Base-by-base conservation (phyloP, 2,329 filamentous ascomycete species). In the Paraphaeosphaeria minitans region DNA sequence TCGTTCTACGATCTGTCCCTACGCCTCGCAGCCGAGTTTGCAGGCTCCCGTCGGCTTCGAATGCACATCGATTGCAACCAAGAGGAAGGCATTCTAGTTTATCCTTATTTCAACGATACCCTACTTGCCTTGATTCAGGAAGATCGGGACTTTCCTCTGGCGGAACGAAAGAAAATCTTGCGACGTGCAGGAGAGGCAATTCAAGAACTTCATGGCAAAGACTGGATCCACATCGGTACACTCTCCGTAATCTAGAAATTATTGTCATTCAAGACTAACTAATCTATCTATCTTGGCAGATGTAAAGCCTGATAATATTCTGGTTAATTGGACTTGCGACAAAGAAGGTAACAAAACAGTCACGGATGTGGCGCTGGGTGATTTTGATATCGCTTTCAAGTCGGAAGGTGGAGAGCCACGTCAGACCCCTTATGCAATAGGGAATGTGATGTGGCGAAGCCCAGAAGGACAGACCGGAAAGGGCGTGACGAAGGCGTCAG, bases 401-500 rank as follows among this genome's bases (percentile, higher is more conserved):
- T 61, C 63, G n/a, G 61, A 75, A 61, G 57, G 59, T 41, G 68
- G 66, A 64, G 59, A 68, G 50, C 51, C 62, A 53, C 62, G 62
- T 60, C 57, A 66, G 19, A 71, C 66, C 6, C 66, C 61, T 56
- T 57, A 71, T 65, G 67, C 68, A 57, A 65, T 78, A 64, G 75
- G 75, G 14, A 78, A 79, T 61, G 70, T 59, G 21, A 78, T 78
- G 72, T 78, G 75, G 75, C 72, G 75, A 66, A 79, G 75, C 66
- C 76, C 70, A 55, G 76, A 79, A 69, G 73, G 67, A 58, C 74
- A 78, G 60, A 74, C 72, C 8, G 72, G 73, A 61, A 69, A 60
- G 39, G 69, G 70, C 33, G 55, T 74, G 35, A 70, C 64, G 7
- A 75, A 75, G 61, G 71, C 75, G 53, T 78, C 72, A 46, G 76